Conservation (phyloP, 257 asterid genomes). For the Coffea eugenioides region DNA sequence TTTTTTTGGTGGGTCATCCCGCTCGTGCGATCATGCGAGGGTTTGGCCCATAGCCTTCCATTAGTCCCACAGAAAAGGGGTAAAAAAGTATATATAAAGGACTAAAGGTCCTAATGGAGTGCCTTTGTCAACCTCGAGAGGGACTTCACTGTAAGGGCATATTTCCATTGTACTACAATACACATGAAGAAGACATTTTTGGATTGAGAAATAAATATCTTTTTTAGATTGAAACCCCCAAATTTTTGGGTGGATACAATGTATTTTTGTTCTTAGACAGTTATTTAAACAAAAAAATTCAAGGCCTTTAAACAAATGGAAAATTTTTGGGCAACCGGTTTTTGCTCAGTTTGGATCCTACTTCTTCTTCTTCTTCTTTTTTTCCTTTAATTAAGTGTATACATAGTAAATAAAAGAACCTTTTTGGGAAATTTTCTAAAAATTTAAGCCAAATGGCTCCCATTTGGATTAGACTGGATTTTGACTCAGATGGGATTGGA, state of each 20-base stretch:
- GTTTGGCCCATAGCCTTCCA: slow-evolving; percentile 48
- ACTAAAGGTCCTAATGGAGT: neutral
- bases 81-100: neutral
- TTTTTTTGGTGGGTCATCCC: slow-evolving; percentile 53
- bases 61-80: slow-evolving; percentile 4
- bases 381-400: too few species aligned
- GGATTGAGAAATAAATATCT: neutral
- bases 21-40: slow-evolving; percentile 78
- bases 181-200: slow-evolving; percentile 6
- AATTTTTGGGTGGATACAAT: neutral
- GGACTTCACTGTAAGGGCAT: neutral
- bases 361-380: too few species aligned
- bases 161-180: slow-evolving; percentile 1
- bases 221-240: neutral
- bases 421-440: too few species aligned
- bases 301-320: too few species aligned
- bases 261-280: too few species aligned
- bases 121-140: slow-evolving; percentile 1
- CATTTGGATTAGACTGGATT: too few species aligned
- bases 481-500: too few species aligned
- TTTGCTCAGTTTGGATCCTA: too few species aligned
- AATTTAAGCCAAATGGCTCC: too few species aligned
- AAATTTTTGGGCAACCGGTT: too few species aligned
- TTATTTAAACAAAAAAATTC: too few species aligned
- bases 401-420: too few species aligned